These are phyloP conservation scores for Populus pruinosa DNA, from an alignment of 345 rosid species.

Conservation along the genomic window DNA sequence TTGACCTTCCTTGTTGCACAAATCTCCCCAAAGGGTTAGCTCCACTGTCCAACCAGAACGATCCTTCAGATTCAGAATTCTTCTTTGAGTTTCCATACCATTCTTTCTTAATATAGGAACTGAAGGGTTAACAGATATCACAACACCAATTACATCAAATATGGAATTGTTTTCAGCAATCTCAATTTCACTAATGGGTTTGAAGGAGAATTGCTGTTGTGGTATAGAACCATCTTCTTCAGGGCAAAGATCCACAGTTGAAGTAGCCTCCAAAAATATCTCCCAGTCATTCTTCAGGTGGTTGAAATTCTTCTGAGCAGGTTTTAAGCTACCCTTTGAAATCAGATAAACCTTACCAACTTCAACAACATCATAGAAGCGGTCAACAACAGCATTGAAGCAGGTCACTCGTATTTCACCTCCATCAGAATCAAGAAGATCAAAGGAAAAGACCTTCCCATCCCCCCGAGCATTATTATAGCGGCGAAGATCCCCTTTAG, in stretches of 20 bases:
- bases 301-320: constrained; percentile 84
- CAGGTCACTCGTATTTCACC: constrained; percentile 90
- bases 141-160: constrained; percentile 72
- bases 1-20: constrained; percentile 85
- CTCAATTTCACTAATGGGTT: constrained; percentile 76
- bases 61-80: constrained; percentile 73
- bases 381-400: constrained; percentile 82
- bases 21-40: constrained; percentile 87
- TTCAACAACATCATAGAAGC: constrained; percentile 67
- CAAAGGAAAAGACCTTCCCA: constrained; percentile 88
- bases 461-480: constrained; percentile 90
- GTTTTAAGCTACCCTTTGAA: constrained; percentile 82
- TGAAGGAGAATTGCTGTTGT: constrained; percentile 79
- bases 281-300: constrained; percentile 91
- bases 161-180: constrained; percentile 68
- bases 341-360: constrained; percentile 78
- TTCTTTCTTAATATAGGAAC: constrained; percentile 85
- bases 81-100: constrained; percentile 95
- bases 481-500: constrained; percentile 82
- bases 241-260: constrained; percentile 71
- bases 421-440: constrained; percentile 87
- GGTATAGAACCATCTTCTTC: constrained; percentile 87
- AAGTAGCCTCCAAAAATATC: constrained; percentile 73
- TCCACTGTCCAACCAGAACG: constrained; percentile 72
- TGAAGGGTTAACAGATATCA: constrained; percentile 69